Evolutionary conservation across 768 basidiomycete genomes (phyloP).

Genomic region (Pleurotus citrinopileatus): DNA sequence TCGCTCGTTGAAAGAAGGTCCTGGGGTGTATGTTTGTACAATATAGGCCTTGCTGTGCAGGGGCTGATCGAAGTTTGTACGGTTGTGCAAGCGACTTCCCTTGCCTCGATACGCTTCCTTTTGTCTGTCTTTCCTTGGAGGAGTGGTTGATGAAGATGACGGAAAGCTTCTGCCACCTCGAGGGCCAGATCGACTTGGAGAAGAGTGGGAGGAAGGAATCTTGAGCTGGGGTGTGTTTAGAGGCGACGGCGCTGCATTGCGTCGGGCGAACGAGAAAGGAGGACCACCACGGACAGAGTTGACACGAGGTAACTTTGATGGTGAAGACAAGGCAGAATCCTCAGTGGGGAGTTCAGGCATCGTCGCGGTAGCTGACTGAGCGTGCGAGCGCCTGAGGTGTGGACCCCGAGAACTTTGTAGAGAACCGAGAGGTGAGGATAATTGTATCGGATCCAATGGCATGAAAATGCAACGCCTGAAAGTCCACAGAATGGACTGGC

Average conservation of each 20-base stretch:
- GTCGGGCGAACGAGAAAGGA: conserved; percentile 20
- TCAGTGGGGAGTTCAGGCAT: conserved; percentile 17
- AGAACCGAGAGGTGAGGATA: conserved; percentile 20
- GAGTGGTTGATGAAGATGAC: neutral
- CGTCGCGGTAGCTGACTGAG: conserved; percentile 33
- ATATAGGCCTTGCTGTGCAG: conserved; percentile 33
- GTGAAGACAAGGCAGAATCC: conserved; percentile 17
- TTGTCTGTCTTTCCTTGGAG: neutral
- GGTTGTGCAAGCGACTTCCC: conserved; percentile 4
- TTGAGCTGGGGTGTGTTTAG: conserved; percentile 18
- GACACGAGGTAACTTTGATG: conserved; percentile 19
- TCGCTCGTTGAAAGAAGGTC: conserved; percentile 26
- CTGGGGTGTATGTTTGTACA: conserved; percentile 24
- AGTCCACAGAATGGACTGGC: conserved; percentile 43
- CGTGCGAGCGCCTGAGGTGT: conserved; percentile 44
- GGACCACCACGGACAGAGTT: conserved; percentile 5
- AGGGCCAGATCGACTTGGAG: neutral
- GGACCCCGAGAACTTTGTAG: conserved; percentile 13
- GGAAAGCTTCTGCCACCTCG: neutral
- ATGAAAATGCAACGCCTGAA: conserved; percentile 57
- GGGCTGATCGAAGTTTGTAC: conserved; percentile 26
- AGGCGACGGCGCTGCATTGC: conserved; percentile 14
- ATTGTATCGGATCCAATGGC: conserved; percentile 45
- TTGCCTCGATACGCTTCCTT: neutral
- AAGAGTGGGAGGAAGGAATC: conserved; percentile 24